Conservation (phyloP, 768 basidiomycete genomes). For the Tricholoma sp. region DNA sequence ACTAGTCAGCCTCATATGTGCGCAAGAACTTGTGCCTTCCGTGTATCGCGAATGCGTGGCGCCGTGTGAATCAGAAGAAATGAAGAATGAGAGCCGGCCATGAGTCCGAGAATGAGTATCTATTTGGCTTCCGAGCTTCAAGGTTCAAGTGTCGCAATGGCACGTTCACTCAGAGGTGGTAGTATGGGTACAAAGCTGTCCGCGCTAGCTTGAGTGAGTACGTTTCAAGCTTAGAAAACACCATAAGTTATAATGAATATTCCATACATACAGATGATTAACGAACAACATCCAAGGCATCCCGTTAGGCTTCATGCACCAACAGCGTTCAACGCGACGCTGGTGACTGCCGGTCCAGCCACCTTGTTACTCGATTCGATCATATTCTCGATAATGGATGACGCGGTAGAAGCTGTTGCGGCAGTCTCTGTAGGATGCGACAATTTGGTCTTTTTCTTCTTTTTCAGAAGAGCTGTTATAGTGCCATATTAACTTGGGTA, state of each 20-base stretch:
- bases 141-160: too few relatives aligned
- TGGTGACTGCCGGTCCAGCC: not conserved
- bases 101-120: too few relatives aligned
- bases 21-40: too few relatives aligned
- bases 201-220: not conserved
- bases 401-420: conserved; percentile 8
- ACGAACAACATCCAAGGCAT: not conserved
- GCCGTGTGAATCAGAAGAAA: too few relatives aligned
- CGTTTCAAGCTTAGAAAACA: not conserved
- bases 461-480: conserved; percentile 63
- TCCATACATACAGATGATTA: not conserved
- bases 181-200: not conserved
- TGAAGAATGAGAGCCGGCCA: too few relatives aligned
- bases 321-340: not conserved
- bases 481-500: conserved; percentile 1
- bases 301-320: not conserved
- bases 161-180: too few relatives aligned
- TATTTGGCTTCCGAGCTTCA: too few relatives aligned
- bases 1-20: too few relatives aligned
- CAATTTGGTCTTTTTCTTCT: conserved; percentile 66
- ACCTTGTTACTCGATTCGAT: not conserved
- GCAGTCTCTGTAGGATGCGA: not conserved
- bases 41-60: too few relatives aligned
- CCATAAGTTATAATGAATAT: not conserved
- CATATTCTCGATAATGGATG: not conserved